Conservation (phyloP, 441 rosid species). For the Aleurites moluccanus region DNA sequence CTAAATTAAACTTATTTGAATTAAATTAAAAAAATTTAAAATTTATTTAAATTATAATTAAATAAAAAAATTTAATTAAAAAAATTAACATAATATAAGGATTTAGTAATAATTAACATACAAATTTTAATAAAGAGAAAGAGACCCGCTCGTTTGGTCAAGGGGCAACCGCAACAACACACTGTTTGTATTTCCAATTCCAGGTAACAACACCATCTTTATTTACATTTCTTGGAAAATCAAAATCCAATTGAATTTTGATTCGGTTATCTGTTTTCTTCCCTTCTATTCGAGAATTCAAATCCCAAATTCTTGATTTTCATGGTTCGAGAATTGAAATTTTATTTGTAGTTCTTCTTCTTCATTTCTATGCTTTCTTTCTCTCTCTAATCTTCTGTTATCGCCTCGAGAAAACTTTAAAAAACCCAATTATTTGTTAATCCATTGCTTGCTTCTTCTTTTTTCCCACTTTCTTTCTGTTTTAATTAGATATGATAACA, state of each 20-base stretch:
- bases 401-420: not conserved
- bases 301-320: not conserved
- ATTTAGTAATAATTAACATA: no score
- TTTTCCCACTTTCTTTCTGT: not conserved
- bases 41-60: no score
- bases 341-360: not conserved
- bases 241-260: not conserved
- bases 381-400: not conserved
- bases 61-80: no score
- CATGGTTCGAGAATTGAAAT: not conserved
- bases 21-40: no score
- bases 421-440: not conserved
- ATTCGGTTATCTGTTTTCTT: not conserved
- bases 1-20: no score
- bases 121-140: no score
- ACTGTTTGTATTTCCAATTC: not conserved
- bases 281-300: not conserved
- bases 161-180: no score
- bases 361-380: not conserved
- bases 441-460: not conserved
- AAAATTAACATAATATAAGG: no score
- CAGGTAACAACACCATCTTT: not conserved
- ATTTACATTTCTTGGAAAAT: not conserved
- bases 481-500: not conserved
- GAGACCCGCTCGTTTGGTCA: no score